Percentiles rank a stretch among this genome's conserved stretches.
Conservation (phyloP, 345 rosid genomes). For the Ricinus communis region DNA sequence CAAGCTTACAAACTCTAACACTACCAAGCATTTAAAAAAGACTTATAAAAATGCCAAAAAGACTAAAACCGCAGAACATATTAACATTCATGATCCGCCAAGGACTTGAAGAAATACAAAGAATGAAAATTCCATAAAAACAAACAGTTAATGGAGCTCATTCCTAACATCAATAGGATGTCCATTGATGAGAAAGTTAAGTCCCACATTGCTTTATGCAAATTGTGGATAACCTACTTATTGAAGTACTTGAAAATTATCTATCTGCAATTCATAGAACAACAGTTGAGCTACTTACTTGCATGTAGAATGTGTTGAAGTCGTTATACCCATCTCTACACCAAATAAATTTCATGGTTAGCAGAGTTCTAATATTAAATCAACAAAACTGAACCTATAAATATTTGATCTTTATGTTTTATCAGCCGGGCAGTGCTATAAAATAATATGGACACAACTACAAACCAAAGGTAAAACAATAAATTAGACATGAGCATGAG, state of each 20-base stretch:
- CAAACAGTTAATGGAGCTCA: neutral
- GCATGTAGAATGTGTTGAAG: constrained; percentile 95
- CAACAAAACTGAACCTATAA: neutral
- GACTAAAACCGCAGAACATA: neutral
- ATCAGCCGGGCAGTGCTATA: neutral
- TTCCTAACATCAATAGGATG: neutral
- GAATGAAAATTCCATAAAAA: neutral
- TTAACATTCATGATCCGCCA: neutral
- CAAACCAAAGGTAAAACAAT: neutral
- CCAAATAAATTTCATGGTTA: constrained; percentile 31
- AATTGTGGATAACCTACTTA: neutral
- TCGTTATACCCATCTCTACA: constrained; percentile 99
- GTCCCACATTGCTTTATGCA: neutral
- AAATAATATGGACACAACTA: neutral
- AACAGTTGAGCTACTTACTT: constrained; percentile 55
- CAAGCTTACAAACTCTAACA: neutral
- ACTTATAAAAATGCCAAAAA: neutral
- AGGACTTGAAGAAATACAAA: neutral
- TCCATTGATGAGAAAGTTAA: neutral
- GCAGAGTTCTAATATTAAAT: neutral
- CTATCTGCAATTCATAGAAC: neutral
- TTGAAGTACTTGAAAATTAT: neutral
- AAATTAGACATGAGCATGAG: neutral
- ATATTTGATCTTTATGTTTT: neutral
- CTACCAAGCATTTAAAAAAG: neutral